A percentile compares a stretch with the other conserved stretches of the same genome.
These are phyloP conservation scores for Aschersonia sp. DNA, from an alignment of 2,329 filamentous ascomycete genomes.

Conservation along the genomic window DNA sequence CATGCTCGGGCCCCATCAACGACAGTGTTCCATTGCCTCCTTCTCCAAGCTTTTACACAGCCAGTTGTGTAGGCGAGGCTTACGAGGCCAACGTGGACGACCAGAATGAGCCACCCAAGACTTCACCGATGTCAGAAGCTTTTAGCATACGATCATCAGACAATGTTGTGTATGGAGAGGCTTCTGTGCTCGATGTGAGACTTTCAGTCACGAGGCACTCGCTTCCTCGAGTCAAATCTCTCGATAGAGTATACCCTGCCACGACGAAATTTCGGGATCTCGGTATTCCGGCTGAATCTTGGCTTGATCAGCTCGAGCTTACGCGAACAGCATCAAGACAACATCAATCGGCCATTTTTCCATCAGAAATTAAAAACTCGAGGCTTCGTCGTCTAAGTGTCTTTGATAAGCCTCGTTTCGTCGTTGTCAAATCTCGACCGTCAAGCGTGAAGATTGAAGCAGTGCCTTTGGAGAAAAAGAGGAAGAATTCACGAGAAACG, in stretches of 20 bases:
- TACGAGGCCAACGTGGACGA: conserved; percentile 10
- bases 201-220: conserved; percentile 10
- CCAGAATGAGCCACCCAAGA: conserved; percentile 8
- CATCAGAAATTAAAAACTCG: conserved; percentile 9
- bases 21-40: conserved; percentile 8
- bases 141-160: conserved; percentile 20
- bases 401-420: conserved; percentile 11
- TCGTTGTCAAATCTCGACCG: conserved; percentile 15
- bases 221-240: conserved; percentile 19
- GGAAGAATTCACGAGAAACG: conserved; percentile 11
- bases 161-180: conserved; percentile 23
- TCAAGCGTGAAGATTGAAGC: conserved; percentile 14
- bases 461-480: conserved; percentile 15
- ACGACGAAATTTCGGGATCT: conserved; percentile 18
- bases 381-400: conserved; percentile 10
- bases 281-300: conserved; percentile 10
- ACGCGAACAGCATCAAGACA: conserved; percentile 5
- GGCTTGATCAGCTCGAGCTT: conserved; percentile 8
- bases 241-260: conserved; percentile 19
- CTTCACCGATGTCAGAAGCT: conserved; percentile 18
- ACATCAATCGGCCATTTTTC: conserved; percentile 13
- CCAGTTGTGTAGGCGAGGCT: conserved; percentile 20
- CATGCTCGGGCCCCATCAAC: conserved; percentile 3
- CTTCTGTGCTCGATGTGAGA: conserved; percentile 22
- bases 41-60: conserved; percentile 9